These are phyloP conservation scores for Jaapia argillacea DNA, from an alignment of 768 basidiomycete genomes.

Conservation along the genomic window DNA sequence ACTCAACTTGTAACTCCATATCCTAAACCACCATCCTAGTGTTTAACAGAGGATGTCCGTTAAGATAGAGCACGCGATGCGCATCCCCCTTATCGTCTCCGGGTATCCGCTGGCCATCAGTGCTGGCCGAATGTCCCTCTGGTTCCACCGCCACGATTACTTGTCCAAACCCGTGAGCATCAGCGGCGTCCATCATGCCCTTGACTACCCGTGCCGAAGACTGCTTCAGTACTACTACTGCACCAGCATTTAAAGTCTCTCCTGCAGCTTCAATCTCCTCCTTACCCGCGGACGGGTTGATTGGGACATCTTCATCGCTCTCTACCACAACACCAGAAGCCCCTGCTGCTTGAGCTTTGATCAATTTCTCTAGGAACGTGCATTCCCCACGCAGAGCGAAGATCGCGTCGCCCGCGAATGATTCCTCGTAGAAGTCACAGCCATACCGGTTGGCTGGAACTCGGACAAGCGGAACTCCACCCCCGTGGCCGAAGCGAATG, in stretches of 20 bases:
- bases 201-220: slow-evolving; percentile 41
- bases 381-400: slow-evolving; percentile 73
- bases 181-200: slow-evolving; percentile 45
- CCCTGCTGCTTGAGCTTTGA: slow-evolving; percentile 54
- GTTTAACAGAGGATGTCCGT: slow-evolving; percentile 68
- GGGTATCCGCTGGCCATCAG: slow-evolving; percentile 5
- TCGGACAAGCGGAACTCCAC: slow-evolving; percentile 45
- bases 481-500: slow-evolving; percentile 36
- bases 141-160: slow-evolving; percentile 42
- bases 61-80: slow-evolving; percentile 59
- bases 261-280: slow-evolving; percentile 50
- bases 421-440: slow-evolving; percentile 42
- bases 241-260: slow-evolving; percentile 41
- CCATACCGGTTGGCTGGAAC: slow-evolving; percentile 47
- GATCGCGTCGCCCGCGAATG: slow-evolving; percentile 41
- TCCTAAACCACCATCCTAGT: slow-evolving; percentile 58
- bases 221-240: slow-evolving; percentile 46
- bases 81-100: slow-evolving; percentile 20
- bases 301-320: slow-evolving; percentile 43
- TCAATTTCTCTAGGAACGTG: slow-evolving; percentile 80
- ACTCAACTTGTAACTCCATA: no score
- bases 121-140: slow-evolving; percentile 18
- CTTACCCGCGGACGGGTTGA: slow-evolving; percentile 57
- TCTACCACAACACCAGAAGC: slow-evolving; percentile 75
- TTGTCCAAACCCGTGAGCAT: slow-evolving; percentile 33